Conservation (phyloP, 768 basidiomycete species). For the Hortiboletus flavorubellus region DNA sequence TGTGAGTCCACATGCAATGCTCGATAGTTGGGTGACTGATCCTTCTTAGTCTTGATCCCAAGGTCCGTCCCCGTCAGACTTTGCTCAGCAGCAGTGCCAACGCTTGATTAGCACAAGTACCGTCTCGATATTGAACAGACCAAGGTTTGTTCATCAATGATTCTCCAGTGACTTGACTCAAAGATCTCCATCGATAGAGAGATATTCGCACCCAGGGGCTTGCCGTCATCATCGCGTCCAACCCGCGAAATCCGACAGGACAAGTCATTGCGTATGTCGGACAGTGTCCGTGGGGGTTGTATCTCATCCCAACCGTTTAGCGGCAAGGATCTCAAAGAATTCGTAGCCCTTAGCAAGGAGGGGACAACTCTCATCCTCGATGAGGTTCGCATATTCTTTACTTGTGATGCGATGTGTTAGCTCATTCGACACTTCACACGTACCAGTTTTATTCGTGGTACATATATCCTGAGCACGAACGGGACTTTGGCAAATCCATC, state of each 20-base stretch:
- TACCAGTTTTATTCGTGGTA: conserved; percentile 92
- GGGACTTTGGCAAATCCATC: conserved; percentile 72
- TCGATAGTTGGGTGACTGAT: conserved; percentile 1
- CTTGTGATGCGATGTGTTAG: background rate
- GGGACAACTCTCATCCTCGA: conserved; percentile 83
- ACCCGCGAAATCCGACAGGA: conserved; percentile 97
- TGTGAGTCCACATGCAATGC: conserved; percentile 44
- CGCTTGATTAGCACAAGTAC: conserved; percentile 53
- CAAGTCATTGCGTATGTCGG: conserved; percentile 64
- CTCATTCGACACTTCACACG: background rate
- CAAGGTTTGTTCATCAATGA: conserved; percentile 41
- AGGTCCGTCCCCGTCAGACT: conserved; percentile 26
- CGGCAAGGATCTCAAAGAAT: conserved; percentile 76
- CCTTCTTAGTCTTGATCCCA: conserved; percentile 42
- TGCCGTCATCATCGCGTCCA: conserved; percentile 82
- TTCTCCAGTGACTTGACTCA: conserved; percentile 1
- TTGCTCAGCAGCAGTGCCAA: conserved; percentile 4
- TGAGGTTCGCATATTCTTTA: conserved; percentile 49
- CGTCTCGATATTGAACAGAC: conserved; percentile 76
- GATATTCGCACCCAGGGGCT: conserved; percentile 83
- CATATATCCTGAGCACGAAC: conserved; percentile 76
- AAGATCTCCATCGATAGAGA: conserved; percentile 38
- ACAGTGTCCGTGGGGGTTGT: background rate
- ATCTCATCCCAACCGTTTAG: conserved; percentile 33
- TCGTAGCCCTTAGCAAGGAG: conserved; percentile 70